Percentiles rank a stretch among this genome's conserved stretches.
Conservation (phyloP, 768 basidiomycete species). For the Daedaleopsis sinensis region DNA sequence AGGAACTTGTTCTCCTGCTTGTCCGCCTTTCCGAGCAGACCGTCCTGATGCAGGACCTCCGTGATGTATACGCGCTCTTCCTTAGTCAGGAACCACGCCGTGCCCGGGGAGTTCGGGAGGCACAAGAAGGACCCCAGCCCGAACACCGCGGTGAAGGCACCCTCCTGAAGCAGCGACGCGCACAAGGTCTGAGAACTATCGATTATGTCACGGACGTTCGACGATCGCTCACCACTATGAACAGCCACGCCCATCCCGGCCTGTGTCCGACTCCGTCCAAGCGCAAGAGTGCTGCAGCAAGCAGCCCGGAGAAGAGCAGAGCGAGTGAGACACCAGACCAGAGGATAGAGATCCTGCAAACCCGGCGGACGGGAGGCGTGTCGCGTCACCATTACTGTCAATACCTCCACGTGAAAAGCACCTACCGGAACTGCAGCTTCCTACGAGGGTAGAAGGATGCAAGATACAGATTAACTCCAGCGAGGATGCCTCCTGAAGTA, state of each 20-base stretch:
- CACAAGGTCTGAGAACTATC: no score
- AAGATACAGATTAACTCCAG: conserved; percentile 32
- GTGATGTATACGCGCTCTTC: background rate
- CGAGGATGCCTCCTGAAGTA: conserved; percentile 46
- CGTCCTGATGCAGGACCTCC: conserved; percentile 5
- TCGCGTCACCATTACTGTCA: no score
- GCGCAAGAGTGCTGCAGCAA: conserved; percentile 59
- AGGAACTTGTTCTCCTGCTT: conserved; percentile 53
- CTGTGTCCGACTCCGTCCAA: conserved; percentile 56
- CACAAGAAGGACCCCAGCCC: conserved; percentile 54
- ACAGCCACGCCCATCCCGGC: conserved; percentile 72
- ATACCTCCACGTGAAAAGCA: no score
- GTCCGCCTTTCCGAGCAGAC: conserved; percentile 41
- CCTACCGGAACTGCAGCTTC: conserved; percentile 32
- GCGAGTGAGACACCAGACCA: conserved; percentile 49
- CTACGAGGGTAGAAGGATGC: conserved; percentile 32
- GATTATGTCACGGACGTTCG: no score
- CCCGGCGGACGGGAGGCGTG: background rate
- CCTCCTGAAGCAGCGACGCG: conserved; percentile 41
- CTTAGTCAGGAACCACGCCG: conserved; percentile 7
- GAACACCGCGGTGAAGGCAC: conserved; percentile 62
- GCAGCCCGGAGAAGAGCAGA: conserved; percentile 64
- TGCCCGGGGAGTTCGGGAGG: conserved; percentile 35
- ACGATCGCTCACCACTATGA: conserved; percentile 48
- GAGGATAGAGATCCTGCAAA: conserved; percentile 36